Percentiles rank a stretch among this genome's conserved stretches.
Conservation (phyloP, 2,329 filamentous ascomycete genomes). For the Sporothrix humicola region DNA sequence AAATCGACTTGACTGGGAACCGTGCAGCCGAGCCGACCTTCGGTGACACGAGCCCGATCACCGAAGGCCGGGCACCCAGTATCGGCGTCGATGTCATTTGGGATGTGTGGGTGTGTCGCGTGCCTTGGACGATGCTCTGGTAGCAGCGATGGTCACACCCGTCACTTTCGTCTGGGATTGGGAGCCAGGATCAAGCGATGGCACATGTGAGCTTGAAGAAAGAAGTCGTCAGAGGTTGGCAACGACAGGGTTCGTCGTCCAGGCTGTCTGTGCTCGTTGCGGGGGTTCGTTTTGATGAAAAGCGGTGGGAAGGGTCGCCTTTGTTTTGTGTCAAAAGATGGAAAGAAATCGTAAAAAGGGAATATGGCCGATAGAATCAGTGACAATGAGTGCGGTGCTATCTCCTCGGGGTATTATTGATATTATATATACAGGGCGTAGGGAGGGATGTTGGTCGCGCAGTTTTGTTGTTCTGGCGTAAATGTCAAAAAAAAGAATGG, state of each 20-base stretch:
- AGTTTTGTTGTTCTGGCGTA: background rate
- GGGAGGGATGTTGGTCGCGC: no score
- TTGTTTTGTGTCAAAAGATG: background rate
- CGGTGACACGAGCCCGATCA: slow-evolving; percentile 17
- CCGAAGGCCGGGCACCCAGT: slow-evolving; percentile 16
- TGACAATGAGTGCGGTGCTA: no score
- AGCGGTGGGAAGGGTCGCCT: background rate
- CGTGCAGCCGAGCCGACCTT: slow-evolving; percentile 14
- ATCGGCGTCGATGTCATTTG: slow-evolving; percentile 32
- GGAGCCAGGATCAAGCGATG: background rate
- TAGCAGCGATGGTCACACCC: slow-evolving; percentile 6
- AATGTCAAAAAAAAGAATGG: background rate
- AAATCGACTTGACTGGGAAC: slow-evolving; percentile 37
- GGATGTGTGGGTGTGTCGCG: background rate
- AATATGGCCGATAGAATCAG: background rate
- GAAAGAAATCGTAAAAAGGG: background rate
- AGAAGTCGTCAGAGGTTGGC: background rate
- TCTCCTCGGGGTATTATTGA: background rate
- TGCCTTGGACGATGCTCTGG: slow-evolving; percentile 16
- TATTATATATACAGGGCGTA: background rate
- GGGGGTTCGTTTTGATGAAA: background rate
- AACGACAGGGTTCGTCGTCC: slow-evolving; percentile 4
- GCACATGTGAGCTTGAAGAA: background rate
- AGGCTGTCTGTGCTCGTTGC: slow-evolving; percentile 13
- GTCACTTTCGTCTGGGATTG: background rate